Evolutionary conservation across 768 basidiomycete genomes (phyloP), one percentile per base, ranked within the genome.

Genomic region (Ramaria rubella): DNA sequence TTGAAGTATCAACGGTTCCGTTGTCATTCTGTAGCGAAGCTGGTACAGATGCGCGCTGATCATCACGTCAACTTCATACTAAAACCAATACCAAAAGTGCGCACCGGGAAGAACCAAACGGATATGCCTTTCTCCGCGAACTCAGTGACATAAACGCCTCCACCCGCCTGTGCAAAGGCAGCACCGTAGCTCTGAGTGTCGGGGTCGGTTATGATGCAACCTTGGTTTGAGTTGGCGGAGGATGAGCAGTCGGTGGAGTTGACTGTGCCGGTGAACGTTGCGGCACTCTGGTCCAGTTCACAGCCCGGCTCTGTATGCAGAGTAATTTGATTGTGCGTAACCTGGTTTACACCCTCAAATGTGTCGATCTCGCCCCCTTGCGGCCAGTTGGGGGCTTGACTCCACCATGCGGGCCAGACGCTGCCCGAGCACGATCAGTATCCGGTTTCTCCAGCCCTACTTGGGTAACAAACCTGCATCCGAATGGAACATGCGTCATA

Each of bases 111-210:
- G 72, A 85, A 86, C 85, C 85, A 86, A 23, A 83, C 29, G 5
- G 43, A 46, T 7, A 90, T 81, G 9, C 84, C 86, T 38, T 69
- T 73, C 23, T 74, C 67, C 1, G 86, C 84, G 58, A 83, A 82
- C 66, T 90, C 86, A 1, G 87, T 86, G 19, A 87, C 82, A 60
- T 79, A 91, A 11, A 87, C 77, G 14, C 90, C 90, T 27, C 90
- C 90, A 8, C 81, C 80, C 2, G 21, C 17, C 23, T 24, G n/a
- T 1, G 84, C 83, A 63, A 92, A 91, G 2, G 72, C 81, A 12
- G 76, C 73, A 17, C 88, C 88, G 59, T 84, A 90, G 15, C 81
- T 83, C 2, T 70, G 68, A 1, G 77, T 63, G 27, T 73, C 76
- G 0, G 81, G 76, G 60, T 85, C 81, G 17, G 73, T 70, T 23